These are phyloP conservation scores for Ceratocystiopsis brevicomis DNA, from an alignment of 2,329 filamentous ascomycete species.

Conservation along the genomic window DNA sequence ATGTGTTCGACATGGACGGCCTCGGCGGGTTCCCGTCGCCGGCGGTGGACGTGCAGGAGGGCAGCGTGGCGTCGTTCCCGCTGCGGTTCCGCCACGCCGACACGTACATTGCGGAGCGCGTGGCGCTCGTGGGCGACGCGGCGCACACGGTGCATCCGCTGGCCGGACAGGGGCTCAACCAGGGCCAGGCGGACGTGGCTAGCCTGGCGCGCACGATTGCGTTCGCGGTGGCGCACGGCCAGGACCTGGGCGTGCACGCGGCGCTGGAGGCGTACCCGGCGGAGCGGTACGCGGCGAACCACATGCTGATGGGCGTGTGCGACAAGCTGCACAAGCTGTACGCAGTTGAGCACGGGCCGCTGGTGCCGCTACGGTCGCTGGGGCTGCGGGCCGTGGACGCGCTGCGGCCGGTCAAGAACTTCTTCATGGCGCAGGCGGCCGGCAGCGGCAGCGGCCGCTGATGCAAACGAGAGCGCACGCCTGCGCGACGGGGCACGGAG, in stretches of 20 bases:
- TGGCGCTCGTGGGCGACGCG: slow-evolving; percentile 83
- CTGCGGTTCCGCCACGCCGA: slow-evolving; percentile 85
- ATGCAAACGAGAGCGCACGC: too few species aligned
- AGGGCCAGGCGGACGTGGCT: slow-evolving; percentile 76
- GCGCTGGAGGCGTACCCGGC: slow-evolving; percentile 65
- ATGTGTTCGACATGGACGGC: slow-evolving; percentile 21
- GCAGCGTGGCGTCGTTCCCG: slow-evolving; percentile 74
- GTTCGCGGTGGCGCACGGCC: slow-evolving; percentile 60
- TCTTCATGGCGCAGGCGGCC: slow-evolving; percentile 62
- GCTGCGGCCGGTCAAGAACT: slow-evolving; percentile 57
- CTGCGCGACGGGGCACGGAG: too few species aligned
- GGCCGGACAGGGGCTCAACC: slow-evolving; percentile 84
- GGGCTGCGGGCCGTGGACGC: slow-evolving; percentile 62
- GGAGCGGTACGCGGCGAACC: slow-evolving; percentile 69
- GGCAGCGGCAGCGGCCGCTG: slow-evolving; percentile 13
- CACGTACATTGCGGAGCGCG: slow-evolving; percentile 75
- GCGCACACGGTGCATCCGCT: slow-evolving; percentile 91
- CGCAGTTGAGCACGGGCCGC: slow-evolving; percentile 56
- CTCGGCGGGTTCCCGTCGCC: slow-evolving; percentile 41
- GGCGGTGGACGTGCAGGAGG: slow-evolving; percentile 54
- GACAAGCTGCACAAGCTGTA: slow-evolving; percentile 92
- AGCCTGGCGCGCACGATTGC: slow-evolving; percentile 57
- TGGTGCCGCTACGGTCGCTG: slow-evolving; percentile 61
- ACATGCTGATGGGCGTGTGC: slow-evolving; percentile 56
- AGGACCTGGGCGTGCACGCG: slow-evolving; percentile 66